Percentiles rank a stretch among this genome's conserved stretches.
Evolutionary conservation across 2,329 filamentous ascomycete species (phyloP).

Genomic region (Phoma herbarum): DNA sequence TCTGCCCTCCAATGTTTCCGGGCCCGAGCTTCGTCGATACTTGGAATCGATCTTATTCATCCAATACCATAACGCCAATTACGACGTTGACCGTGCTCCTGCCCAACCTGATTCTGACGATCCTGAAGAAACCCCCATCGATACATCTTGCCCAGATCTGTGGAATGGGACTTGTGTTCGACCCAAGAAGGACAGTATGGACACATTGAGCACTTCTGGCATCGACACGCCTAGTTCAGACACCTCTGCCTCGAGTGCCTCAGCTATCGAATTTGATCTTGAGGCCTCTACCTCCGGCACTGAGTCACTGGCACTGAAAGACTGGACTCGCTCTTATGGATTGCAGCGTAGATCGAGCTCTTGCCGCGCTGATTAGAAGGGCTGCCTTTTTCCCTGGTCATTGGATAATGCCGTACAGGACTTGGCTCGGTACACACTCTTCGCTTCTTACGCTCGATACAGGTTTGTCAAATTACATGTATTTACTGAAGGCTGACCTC

Average conservation of each 20-base stretch:
- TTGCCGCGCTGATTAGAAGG: not conserved
- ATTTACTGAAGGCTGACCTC: not conserved
- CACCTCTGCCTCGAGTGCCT: not conserved
- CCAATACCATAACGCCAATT: not conserved
- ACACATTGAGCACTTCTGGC: not conserved
- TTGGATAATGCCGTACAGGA: not conserved
- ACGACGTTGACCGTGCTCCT: not conserved
- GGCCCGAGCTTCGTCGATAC: not conserved
- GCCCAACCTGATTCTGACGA: not conserved
- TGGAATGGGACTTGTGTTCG: not conserved
- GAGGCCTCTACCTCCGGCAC: not conserved
- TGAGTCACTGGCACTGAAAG: not conserved
- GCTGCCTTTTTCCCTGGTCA: not conserved
- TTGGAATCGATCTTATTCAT: not conserved
- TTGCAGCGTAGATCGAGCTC: not conserved
- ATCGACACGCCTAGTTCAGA: not conserved
- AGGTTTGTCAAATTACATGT: not conserved
- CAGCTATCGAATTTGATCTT: not conserved
- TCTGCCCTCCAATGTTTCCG: not conserved
- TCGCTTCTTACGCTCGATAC: not conserved
- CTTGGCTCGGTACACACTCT: not conserved
- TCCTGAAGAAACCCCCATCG: not conserved
- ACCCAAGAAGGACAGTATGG: not conserved
- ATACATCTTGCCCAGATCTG: not conserved
- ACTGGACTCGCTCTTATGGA: not conserved